Conservation (phyloP, 1,284 basidiomycete species). For the Cryptococcus sp. region DNA sequence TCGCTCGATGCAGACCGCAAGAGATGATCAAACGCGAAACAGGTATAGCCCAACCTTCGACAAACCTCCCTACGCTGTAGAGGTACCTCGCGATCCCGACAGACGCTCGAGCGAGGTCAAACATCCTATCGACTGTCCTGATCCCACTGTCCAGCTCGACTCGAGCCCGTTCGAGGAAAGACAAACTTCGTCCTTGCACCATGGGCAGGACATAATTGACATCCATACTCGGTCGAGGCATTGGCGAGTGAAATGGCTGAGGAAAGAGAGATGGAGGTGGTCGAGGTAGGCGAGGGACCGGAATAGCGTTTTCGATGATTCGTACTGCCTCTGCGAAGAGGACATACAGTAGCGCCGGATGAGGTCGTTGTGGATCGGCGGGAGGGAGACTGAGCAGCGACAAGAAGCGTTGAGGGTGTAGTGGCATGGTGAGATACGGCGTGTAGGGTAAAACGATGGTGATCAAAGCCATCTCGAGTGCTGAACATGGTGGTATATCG, state of each 20-base stretch:
- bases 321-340: slow-evolving; percentile 31
- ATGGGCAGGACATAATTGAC: slow-evolving; percentile 12
- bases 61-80: slow-evolving; percentile 25
- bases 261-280: slow-evolving; percentile 15
- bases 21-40: slow-evolving; percentile 26
- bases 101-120: slow-evolving; percentile 30
- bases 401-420: slow-evolving; percentile 32
- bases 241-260: slow-evolving; percentile 3
- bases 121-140: slow-evolving; percentile 25
- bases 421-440: slow-evolving; percentile 23
- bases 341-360: slow-evolving; percentile 34
- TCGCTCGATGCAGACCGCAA: slow-evolving; percentile 33
- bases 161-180: slow-evolving; percentile 24
- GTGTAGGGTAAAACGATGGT: slow-evolving; percentile 28
- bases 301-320: slow-evolving; percentile 16
- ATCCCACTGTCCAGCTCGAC: slow-evolving; percentile 28
- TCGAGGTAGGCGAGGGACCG: slow-evolving; percentile 10
- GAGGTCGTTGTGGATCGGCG: slow-evolving; percentile 20
- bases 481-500: slow-evolving; percentile 23
- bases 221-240: slow-evolving; percentile 9
- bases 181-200: slow-evolving; percentile 14
- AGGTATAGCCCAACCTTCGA: slow-evolving; percentile 35
- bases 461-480: slow-evolving; percentile 24
- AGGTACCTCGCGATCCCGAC: slow-evolving; percentile 29
- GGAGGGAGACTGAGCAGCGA: slow-evolving; percentile 18